Conservation (phyloP, 306 rosid genomes). For the Spatholobus suberectus region DNA sequence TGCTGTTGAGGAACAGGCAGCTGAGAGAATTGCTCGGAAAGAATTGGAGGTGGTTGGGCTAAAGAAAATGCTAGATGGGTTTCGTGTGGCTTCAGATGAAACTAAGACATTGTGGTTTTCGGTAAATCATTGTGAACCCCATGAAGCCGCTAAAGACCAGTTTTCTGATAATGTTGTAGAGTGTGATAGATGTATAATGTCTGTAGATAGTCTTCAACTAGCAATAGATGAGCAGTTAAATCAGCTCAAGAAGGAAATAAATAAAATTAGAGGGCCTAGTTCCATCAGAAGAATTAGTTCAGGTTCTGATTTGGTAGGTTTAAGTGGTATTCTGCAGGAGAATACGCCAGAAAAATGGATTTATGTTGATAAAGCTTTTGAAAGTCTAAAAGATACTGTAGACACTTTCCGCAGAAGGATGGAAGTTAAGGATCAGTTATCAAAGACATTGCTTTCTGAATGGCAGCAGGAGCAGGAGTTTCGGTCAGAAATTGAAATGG, state of each 20-base stretch:
- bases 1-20: slow-evolving; percentile 74
- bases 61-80: slow-evolving; percentile 54
- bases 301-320: slow-evolving; percentile 66
- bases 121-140: slow-evolving; percentile 12
- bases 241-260: slow-evolving; percentile 70
- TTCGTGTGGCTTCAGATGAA: slow-evolving; percentile 47
- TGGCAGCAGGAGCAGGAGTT: slow-evolving; percentile 75
- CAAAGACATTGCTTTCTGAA: slow-evolving; percentile 59
- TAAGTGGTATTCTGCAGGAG: slow-evolving; percentile 70
- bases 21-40: slow-evolving; percentile 72
- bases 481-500: slow-evolving; percentile 68
- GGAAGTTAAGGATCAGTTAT: slow-evolving; percentile 50
- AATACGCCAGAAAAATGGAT: slow-evolving; percentile 60
- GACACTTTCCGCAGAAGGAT: slow-evolving; percentile 51
- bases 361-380: slow-evolving; percentile 57
- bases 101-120: slow-evolving; percentile 35
- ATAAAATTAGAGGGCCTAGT: slow-evolving; percentile 53
- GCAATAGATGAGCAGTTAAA: slow-evolving; percentile 54
- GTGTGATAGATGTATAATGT: slow-evolving; percentile 44
- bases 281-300: slow-evolving; percentile 59
- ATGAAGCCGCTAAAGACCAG: slow-evolving; percentile 19
- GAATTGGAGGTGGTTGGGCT: slow-evolving; percentile 69
- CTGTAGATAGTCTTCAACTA: slow-evolving; percentile 53
- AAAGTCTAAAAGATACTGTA: slow-evolving; percentile 49
- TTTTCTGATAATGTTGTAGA: slow-evolving; percentile 41